Evolutionary conservation across 192 early-diverging fungal species (phyloP).

Genomic region (Powellomyces hirtus): DNA sequence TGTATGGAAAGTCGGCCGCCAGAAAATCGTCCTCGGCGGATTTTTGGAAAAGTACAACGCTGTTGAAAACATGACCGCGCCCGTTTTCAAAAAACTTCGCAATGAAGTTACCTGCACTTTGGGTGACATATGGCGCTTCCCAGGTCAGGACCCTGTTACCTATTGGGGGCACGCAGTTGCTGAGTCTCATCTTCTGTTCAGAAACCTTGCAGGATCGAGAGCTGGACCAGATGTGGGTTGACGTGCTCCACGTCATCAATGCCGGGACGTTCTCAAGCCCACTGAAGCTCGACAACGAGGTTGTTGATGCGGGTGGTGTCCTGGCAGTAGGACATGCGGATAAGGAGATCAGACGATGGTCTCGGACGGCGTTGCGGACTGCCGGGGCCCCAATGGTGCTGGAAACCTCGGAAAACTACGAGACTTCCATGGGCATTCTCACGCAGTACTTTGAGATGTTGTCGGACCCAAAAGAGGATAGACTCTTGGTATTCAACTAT

Average conservation of each 20-base stretch:
- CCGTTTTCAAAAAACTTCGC: conserved; percentile 3
- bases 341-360: conserved; percentile 11
- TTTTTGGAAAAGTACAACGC: not conserved
- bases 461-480: not conserved
- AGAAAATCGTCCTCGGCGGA: not conserved
- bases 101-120: conserved; percentile 1
- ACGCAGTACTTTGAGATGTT: not conserved
- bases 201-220: conserved; percentile 7
- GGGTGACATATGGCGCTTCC: conserved; percentile 19
- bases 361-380: not conserved
- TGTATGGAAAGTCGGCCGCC: conserved; percentile 17
- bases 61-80: not conserved
- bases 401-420: not conserved
- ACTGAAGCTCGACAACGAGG: not conserved
- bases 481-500: conserved; percentile 10
- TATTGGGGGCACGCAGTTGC: not conserved
- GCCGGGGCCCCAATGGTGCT: not conserved
- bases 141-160: not conserved
- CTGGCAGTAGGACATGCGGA: conserved; percentile 3
- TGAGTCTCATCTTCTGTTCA: not conserved
- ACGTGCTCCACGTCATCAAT: not conserved
- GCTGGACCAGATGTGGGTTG: conserved; percentile 7
- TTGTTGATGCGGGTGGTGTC: conserved; percentile 4
- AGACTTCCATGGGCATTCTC: not conserved
- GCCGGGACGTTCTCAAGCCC: not conserved